Base-by-base conservation (phyloP, 2,329 filamentous ascomycete genomes). In the Xylariomycetidae sp. region DNA sequence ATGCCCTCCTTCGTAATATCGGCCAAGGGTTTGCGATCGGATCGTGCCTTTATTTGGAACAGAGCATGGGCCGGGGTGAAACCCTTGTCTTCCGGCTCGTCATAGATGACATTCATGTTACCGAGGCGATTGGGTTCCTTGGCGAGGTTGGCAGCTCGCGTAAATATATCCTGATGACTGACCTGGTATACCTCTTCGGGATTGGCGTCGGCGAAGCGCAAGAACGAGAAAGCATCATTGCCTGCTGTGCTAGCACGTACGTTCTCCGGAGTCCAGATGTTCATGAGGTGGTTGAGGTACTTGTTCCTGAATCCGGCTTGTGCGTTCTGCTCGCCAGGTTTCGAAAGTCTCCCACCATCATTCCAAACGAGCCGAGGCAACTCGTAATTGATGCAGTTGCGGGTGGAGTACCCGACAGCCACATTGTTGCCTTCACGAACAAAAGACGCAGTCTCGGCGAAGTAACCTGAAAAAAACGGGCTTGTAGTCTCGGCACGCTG, bases 391-490 rank as follows among this genome's bases (percentile, higher is more conserved):
- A 98, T 90, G 49, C 85, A 49, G 53, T 82, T 97, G 39, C 87
- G 81, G 0, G 88, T 85, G 2, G 90, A 96, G 59, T 98, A 98
- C 25, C 77, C 80, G 14, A 96, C 83, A 14, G 83, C 69, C 31
- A 97, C 74, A 41, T 82, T 81, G 39, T 69, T 75, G 6, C 90
- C 89, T 59, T 98, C 92, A 15, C 92, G 85, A 47, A 96, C 71
- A 59, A 98, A 97, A 0, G 89, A 96, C 0, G 87, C 89, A 0
- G 90, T 96, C 66, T 98, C 92, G 11, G 89, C 92, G 61, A 90
- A 98, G 57, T 83, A 78, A n/a, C 81, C 79, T 49, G 84, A 80
- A 1, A 87, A 84, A 51, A 90, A 82, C 0, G 92, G 88, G 7
- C 89, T 95, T 16, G 77, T 82, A 7, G 88, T 94, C 41, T 97